phyloP scores from a whole-genome alignment of 495 filamentous ascomycete species.

The Hypoxylon perforatum region DNA sequence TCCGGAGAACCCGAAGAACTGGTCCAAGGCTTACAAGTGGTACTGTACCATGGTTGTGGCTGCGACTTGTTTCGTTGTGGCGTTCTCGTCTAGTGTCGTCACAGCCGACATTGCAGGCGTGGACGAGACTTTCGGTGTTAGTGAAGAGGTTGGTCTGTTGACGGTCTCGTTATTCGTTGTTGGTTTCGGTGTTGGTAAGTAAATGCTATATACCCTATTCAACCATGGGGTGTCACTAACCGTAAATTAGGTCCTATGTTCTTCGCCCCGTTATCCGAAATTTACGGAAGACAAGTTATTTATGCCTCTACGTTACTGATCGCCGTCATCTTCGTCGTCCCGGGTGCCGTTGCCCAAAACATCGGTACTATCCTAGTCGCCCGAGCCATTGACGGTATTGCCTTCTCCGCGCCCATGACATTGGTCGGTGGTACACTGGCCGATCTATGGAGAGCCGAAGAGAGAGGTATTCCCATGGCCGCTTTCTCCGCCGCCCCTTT shows the following conservation, averaged over 20 bases:
- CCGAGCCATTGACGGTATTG: constrained; percentile 80
- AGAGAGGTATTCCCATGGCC: constrained; percentile 87
- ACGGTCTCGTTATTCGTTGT: constrained; percentile 79
- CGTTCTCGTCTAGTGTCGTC: constrained; percentile 71
- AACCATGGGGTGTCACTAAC: constrained; percentile 43
- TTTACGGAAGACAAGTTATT: constrained; percentile 74
- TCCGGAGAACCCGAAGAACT: constrained; percentile 77
- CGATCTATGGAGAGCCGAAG: constrained; percentile 85
- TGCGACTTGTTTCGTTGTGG: constrained; percentile 72
- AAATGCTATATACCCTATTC: constrained; percentile 42
- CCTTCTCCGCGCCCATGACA: constrained; percentile 86
- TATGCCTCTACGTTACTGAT: constrained; percentile 71
- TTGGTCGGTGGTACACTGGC: constrained; percentile 82
- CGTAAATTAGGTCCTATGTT: constrained; percentile 68
- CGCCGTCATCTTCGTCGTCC: constrained; percentile 81
- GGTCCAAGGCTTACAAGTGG: constrained; percentile 72
- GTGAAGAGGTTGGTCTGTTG: constrained; percentile 73
- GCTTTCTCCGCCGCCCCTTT: constrained; percentile 84
- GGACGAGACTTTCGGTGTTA: constrained; percentile 68
- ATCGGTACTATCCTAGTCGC: constrained; percentile 78
- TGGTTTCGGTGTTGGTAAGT: constrained; percentile 76
- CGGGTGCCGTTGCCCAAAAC: constrained; percentile 79
- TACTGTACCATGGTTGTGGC: constrained; percentile 76
- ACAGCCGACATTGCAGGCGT: constrained; percentile 75
- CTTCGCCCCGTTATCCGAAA: constrained; percentile 81